Conservation (phyloP, 164 flowering plant species). For the Piper betle region DNA sequence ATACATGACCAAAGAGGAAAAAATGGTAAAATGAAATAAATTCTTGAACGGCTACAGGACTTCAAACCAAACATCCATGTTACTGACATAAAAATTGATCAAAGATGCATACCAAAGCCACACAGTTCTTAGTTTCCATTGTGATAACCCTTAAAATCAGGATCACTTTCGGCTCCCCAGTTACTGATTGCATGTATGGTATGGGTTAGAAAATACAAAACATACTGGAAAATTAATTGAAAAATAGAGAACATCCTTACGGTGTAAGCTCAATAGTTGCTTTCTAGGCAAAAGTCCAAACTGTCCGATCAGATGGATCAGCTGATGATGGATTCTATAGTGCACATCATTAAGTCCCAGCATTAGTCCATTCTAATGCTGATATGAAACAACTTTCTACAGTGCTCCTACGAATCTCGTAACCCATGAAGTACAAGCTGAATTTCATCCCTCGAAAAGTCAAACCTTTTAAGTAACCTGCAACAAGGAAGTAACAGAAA, state of each 20-base stretch:
- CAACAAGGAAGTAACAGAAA: neutral
- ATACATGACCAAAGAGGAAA: slow-evolving; percentile 3
- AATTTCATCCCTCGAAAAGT: slow-evolving; percentile 88
- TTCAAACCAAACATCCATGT: neutral
- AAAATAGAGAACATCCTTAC: slow-evolving; percentile 22
- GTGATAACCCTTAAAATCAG: slow-evolving; percentile 87
- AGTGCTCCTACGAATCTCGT: slow-evolving; percentile 32
- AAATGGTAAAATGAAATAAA: neutral
- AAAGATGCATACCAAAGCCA: slow-evolving; percentile 67
- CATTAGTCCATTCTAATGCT: neutral
- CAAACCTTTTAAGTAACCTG: slow-evolving; percentile 88
- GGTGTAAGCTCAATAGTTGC: slow-evolving; percentile 92
- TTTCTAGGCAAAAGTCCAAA: slow-evolving; percentile 75
- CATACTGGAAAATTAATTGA: neutral
- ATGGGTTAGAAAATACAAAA: neutral
- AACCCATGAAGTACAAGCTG: slow-evolving; percentile 87
- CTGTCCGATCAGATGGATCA: slow-evolving; percentile 51
- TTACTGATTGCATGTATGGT: slow-evolving; percentile 31
- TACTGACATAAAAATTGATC: neutral
- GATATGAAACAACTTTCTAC: too few relatives aligned
- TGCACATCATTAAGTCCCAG: neutral
- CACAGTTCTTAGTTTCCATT: slow-evolving; percentile 91
- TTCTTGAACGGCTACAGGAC: neutral
- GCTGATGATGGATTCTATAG: slow-evolving; percentile 36
- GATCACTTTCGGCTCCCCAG: slow-evolving; percentile 98